Evolutionary conservation across 192 early-diverging fungal genomes (phyloP).

Genomic region (Gaertneriomyces semiglobifer): DNA sequence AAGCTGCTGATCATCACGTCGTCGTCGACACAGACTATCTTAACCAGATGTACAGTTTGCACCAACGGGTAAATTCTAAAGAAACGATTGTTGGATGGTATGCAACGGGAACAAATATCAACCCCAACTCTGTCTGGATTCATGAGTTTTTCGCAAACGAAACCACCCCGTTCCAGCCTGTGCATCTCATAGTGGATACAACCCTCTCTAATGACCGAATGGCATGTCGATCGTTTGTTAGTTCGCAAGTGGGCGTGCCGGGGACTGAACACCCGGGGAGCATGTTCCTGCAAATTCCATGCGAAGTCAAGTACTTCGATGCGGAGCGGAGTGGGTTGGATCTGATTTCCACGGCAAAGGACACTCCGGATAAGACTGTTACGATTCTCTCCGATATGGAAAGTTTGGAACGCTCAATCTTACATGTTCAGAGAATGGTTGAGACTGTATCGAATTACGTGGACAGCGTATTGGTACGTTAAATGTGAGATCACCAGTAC

Average conservation of each 20-base stretch:
- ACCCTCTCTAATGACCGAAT: conserved; percentile 34
- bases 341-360: conserved; percentile 2
- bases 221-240: not conserved
- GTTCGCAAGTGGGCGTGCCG: conserved; percentile 56
- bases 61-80: conserved; percentile 80
- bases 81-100: conserved; percentile 96
- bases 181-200: conserved; percentile 86
- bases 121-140: conserved; percentile 32
- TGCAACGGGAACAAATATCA: conserved; percentile 61
- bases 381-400: conserved; percentile 72
- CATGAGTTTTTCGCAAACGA: conserved; percentile 62
- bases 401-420: conserved; percentile 73
- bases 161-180: conserved; percentile 66
- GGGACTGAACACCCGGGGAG: conserved; percentile 66
- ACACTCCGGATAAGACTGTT: not conserved
- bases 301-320: conserved; percentile 84
- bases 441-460: conserved; percentile 79
- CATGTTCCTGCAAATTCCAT: conserved; percentile 83
- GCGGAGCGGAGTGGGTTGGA: conserved; percentile 55
- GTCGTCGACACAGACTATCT: conserved; percentile 88
- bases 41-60: conserved; percentile 75
- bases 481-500: too few species aligned
- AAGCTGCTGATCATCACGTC: conserved; percentile 65
- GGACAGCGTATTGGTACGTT: conserved; percentile 52
- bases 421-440: conserved; percentile 76